These are phyloP conservation scores for Psilocybe tampanensis DNA, from an alignment of 768 basidiomycete species.

Conservation along the genomic window DNA sequence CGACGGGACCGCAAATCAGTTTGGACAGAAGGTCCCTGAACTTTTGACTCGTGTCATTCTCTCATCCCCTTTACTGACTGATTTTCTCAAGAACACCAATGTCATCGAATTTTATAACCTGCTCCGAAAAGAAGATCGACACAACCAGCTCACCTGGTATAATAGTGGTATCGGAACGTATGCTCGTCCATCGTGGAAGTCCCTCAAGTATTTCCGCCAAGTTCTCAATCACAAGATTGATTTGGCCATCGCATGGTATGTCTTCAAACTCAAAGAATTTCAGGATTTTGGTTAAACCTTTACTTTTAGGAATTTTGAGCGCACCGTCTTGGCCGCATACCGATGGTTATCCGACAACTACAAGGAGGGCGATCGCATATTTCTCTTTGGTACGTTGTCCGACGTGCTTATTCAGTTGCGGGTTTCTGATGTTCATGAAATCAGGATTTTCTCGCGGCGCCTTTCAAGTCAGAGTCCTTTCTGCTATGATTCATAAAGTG, in stretches of 20 bases:
- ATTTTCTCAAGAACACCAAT: constrained; percentile 9
- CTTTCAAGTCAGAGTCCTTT: constrained; percentile 9
- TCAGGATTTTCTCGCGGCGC: constrained; percentile 13
- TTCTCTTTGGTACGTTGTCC: constrained; percentile 8
- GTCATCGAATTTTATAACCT: constrained; percentile 7
- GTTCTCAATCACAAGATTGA: constrained; percentile 14
- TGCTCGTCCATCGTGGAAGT: constrained; percentile 17
- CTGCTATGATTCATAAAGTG: constrained; percentile 13
- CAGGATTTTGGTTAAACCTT: not conserved
- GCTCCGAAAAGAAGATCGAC: not conserved
- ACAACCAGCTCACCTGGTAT: constrained; percentile 17
- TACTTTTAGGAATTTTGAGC: constrained; percentile 1
- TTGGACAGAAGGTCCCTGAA: not conserved
- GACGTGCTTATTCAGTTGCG: not conserved
- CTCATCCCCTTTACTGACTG: not conserved
- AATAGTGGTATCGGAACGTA: constrained; percentile 22
- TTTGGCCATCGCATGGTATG: constrained; percentile 20
- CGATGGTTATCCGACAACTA: constrained; percentile 15
- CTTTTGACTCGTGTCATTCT: too few species aligned
- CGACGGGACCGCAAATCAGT: not conserved
- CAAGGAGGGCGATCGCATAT: constrained; percentile 9
- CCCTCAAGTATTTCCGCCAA: not conserved
- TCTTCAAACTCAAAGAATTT: not conserved
- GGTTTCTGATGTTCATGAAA: not conserved
- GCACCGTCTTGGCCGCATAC: constrained; percentile 8